Conservation (phyloP, 352 stramenopile species). For the Blastocystis sp. region DNA sequence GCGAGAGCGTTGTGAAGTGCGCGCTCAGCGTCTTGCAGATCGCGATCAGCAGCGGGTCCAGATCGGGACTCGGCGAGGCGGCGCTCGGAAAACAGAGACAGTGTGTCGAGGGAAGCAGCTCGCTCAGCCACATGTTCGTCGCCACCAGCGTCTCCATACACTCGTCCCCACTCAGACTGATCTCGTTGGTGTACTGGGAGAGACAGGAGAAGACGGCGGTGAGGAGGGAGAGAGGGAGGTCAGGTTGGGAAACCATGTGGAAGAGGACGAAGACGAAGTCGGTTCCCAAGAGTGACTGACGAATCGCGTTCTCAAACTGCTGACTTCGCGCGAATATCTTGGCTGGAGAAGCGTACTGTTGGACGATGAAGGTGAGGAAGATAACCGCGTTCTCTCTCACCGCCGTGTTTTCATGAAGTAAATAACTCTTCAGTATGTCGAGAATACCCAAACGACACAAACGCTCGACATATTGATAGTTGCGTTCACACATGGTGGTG, state of each 20-base stretch:
- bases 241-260: not conserved
- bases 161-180: not conserved
- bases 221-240: not conserved
- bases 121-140: not conserved
- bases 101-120: not conserved
- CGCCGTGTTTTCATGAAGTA: not conserved
- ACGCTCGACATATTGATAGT: not conserved
- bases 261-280: not conserved
- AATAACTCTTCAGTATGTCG: conserved; percentile 5
- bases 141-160: not conserved
- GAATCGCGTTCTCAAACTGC: not conserved
- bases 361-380: not conserved
- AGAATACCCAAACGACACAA: conserved; percentile 7
- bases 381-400: not conserved
- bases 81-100: not conserved
- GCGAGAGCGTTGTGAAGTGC: not conserved
- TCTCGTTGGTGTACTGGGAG: not conserved
- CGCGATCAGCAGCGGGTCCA: not conserved
- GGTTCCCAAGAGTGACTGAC: not conserved
- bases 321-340: not conserved
- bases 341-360: not conserved
- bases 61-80: too few species aligned
- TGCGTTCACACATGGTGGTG: not conserved
- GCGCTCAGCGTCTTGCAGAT: conserved; percentile 3
- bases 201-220: not conserved